These are phyloP conservation scores for Tympanopsis confertula DNA, from an alignment of 2,329 filamentous ascomycete species.

Conservation along the genomic window DNA sequence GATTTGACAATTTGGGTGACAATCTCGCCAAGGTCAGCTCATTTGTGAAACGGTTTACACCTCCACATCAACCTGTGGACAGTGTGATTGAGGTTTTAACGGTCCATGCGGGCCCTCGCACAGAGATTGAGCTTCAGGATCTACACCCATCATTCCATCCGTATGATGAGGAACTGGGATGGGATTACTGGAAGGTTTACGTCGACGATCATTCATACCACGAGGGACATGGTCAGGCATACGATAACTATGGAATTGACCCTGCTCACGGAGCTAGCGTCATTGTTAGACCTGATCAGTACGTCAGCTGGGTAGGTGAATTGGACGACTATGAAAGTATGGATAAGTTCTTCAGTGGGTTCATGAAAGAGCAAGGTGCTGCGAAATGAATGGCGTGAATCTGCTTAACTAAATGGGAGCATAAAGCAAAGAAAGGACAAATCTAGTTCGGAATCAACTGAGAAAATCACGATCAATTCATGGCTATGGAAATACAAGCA, in stretches of 20 bases:
- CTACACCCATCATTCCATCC: conserved; percentile 36
- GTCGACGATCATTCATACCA: conserved; percentile 41
- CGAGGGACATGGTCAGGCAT: conserved; percentile 35
- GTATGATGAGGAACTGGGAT: conserved; percentile 32
- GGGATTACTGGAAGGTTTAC: conserved; percentile 44
- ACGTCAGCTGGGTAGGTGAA: conserved; percentile 33
- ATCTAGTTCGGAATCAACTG: too few species aligned
- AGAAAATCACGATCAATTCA: too few species aligned
- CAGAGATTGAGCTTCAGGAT: conserved; percentile 34
- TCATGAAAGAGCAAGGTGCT: conserved; percentile 8
- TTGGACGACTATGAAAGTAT: conserved; percentile 22
- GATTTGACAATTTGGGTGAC: conserved; percentile 33
- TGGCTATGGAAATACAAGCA: too few species aligned
- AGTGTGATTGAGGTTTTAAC: conserved; percentile 46
- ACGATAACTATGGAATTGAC: conserved; percentile 48
- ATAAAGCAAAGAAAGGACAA: too few species aligned
- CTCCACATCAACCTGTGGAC: conserved; percentile 10
- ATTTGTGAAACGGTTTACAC: conserved; percentile 32
- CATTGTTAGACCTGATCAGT: conserved; percentile 55
- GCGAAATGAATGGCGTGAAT: too few species aligned
- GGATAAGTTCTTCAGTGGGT: conserved; percentile 19
- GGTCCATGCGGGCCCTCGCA: conserved; percentile 40
- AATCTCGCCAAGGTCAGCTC: conserved; percentile 20
- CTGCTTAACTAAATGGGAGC: too few species aligned
- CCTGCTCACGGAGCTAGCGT: conserved; percentile 41